These are phyloP conservation scores for Microbotryum saponariae DNA, from an alignment of 1,284 basidiomycete species.

Conservation along the genomic window DNA sequence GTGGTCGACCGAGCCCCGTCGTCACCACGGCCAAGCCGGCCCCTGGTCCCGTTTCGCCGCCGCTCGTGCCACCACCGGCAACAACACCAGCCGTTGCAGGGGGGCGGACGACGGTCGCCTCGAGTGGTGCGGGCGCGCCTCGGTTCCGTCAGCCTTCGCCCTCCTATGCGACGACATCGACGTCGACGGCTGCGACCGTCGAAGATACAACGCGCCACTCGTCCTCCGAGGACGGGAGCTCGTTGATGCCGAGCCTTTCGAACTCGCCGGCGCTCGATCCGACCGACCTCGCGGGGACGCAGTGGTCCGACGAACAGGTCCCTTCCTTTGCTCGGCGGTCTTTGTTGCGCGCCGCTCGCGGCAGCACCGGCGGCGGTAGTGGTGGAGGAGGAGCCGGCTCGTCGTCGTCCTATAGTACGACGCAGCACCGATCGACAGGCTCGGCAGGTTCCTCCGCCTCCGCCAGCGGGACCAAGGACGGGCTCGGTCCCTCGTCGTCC, in stretches of 20 bases:
- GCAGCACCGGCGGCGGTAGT: no score
- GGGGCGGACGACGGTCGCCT: conserved; percentile 2
- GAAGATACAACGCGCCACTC: conserved; percentile 1
- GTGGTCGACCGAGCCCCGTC: background rate
- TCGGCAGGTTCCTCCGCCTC: conserved; percentile 1
- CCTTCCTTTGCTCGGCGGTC: conserved; percentile 24
- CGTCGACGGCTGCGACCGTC: conserved; percentile 6
- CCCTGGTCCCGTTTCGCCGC: background rate
- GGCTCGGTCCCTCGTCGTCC: conserved; percentile 3
- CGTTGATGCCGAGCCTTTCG: conserved; percentile 1
- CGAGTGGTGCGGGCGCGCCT: conserved; percentile 2
- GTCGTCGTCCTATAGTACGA: no score
- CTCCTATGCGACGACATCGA: conserved; percentile 8
- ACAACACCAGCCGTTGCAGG: background rate
- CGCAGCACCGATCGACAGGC: no score
- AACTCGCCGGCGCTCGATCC: conserved; percentile 10
- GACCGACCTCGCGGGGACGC: background rate
- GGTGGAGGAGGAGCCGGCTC: no score
- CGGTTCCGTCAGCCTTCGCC: conserved; percentile 25
- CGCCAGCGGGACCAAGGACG: conserved; percentile 3
- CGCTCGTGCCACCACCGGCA: conserved; percentile 1
- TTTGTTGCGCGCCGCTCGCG: conserved; percentile 21
- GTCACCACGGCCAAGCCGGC: conserved; percentile 1
- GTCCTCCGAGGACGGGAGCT: no score
- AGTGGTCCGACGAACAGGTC: conserved; percentile 13